Percentiles rank a stretch among this genome's conserved stretches.
Conservation (phyloP, 2,329 filamentous ascomycete species). For the Aspergillus oerlinghausenensis region DNA sequence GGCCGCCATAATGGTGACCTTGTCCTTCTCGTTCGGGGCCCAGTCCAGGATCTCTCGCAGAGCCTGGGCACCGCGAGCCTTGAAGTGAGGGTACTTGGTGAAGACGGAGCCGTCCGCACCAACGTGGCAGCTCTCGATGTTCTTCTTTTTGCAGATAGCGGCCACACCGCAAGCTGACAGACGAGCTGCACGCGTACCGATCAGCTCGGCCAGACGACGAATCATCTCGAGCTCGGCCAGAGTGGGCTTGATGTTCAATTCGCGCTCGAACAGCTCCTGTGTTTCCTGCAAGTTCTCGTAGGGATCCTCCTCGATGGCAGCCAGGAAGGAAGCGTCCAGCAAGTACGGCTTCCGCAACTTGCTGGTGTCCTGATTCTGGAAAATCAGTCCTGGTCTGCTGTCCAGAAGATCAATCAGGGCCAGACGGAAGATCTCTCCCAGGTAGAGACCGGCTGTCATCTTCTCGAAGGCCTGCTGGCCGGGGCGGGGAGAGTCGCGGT, state of each 20-base stretch:
- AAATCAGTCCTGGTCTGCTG: constrained; percentile 68
- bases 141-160: constrained; percentile 96
- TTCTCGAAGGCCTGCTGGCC: constrained; percentile 96
- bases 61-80: constrained; percentile 81
- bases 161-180: constrained; percentile 92
- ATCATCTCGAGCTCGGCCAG: constrained; percentile 82
- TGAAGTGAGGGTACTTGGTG: constrained; percentile 97
- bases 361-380: constrained; percentile 75
- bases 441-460: constrained; percentile 92
- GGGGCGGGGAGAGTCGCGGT: constrained; percentile 85
- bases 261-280: constrained; percentile 71
- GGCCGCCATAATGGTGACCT: constrained; percentile 79
- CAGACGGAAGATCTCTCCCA: constrained; percentile 90
- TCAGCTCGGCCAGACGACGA: constrained; percentile 84
- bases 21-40: constrained; percentile 79
- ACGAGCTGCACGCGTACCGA: constrained; percentile 88
- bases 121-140: constrained; percentile 81
- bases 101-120: constrained; percentile 97
- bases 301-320: constrained; percentile 88
- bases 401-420: constrained; percentile 82
- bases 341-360: constrained; percentile 81
- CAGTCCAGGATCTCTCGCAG: constrained; percentile 95
- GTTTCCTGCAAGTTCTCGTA: constrained; percentile 95
- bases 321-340: constrained; percentile 89
- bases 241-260: constrained; percentile 66